A percentile compares a stretch with the other conserved stretches of the same genome.
These are phyloP conservation scores for Rhododendron henanense DNA, from an alignment of 148 eudicot species.

Conservation along the genomic window DNA sequence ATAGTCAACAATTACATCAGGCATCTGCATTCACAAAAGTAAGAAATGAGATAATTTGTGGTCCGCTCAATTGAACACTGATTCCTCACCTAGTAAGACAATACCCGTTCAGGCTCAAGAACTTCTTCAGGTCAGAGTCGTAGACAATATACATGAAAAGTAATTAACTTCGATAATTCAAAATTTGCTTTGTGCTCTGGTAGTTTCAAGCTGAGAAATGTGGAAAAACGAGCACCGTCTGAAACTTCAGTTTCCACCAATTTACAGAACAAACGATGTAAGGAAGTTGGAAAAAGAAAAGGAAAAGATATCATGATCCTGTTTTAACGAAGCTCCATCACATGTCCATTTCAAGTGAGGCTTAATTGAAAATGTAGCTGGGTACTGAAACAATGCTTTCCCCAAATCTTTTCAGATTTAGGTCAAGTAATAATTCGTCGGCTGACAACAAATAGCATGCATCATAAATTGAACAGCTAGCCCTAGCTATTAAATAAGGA, in stretches of 20 bases:
- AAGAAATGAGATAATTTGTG: background rate
- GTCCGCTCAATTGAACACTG: background rate
- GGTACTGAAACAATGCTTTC: background rate
- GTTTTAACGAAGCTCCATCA: background rate
- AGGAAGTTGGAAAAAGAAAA: background rate
- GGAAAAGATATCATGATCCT: background rate
- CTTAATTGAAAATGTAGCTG: background rate
- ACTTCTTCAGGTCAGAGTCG: background rate
- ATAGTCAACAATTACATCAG: constrained; percentile 81
- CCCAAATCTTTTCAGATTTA: background rate
- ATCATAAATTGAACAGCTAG: background rate
- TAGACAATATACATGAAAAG: background rate
- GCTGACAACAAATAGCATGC: background rate
- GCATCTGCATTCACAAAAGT: constrained; percentile 60
- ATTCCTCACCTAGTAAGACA: background rate
- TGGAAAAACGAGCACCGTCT: background rate
- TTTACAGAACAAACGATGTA: background rate
- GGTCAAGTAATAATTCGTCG: background rate
- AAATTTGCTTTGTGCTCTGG: background rate
- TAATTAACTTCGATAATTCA: background rate
- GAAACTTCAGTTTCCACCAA: background rate
- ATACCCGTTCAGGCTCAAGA: background rate
- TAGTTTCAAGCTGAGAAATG: background rate
- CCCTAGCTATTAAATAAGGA: background rate
- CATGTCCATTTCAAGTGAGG: background rate